Percentiles rank a stretch among this genome's conserved stretches.
Conservation (phyloP, 257 asterid species). For the Oldenlandia corymbosa region DNA sequence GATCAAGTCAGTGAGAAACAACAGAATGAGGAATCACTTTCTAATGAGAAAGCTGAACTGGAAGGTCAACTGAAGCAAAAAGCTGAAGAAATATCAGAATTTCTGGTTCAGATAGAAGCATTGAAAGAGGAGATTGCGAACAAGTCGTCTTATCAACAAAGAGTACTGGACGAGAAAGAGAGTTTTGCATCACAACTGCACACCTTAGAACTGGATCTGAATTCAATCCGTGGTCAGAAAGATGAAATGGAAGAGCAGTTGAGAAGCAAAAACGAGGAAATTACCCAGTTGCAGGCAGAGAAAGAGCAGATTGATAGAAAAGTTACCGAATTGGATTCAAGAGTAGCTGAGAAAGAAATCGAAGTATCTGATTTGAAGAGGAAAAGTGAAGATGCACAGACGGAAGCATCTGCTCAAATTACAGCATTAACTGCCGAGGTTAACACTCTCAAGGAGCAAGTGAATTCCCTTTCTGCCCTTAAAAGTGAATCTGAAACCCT, state of each 20-base stretch:
- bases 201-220: slow-evolving; percentile 39
- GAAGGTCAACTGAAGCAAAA: slow-evolving; percentile 37
- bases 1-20: slow-evolving; percentile 41
- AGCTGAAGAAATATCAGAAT: slow-evolving; percentile 40
- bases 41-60: slow-evolving; percentile 38
- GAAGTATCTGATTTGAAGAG: slow-evolving; percentile 35
- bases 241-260: slow-evolving; percentile 36
- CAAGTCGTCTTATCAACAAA: slow-evolving; percentile 34
- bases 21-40: slow-evolving; percentile 39
- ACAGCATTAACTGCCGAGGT: slow-evolving; percentile 35
- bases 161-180: slow-evolving; percentile 44
- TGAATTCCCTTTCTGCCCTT: slow-evolving; percentile 38
- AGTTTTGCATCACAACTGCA: slow-evolving; percentile 23
- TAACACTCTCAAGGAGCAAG: slow-evolving; percentile 38
- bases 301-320: slow-evolving; percentile 17
- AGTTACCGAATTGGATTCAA: slow-evolving; percentile 31
- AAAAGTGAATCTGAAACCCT: slow-evolving; percentile 44
- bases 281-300: slow-evolving; percentile 37
- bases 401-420: slow-evolving; percentile 30
- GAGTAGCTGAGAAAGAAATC: slow-evolving; percentile 9
- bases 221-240: slow-evolving; percentile 38
- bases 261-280: slow-evolving; percentile 41
- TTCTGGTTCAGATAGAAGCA: slow-evolving; percentile 32
- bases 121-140: slow-evolving; percentile 44
- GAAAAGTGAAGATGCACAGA: slow-evolving; percentile 38